phyloP scores from a whole-genome alignment of 177 flowering plant genomes.

The Vitis hybrid region DNA sequence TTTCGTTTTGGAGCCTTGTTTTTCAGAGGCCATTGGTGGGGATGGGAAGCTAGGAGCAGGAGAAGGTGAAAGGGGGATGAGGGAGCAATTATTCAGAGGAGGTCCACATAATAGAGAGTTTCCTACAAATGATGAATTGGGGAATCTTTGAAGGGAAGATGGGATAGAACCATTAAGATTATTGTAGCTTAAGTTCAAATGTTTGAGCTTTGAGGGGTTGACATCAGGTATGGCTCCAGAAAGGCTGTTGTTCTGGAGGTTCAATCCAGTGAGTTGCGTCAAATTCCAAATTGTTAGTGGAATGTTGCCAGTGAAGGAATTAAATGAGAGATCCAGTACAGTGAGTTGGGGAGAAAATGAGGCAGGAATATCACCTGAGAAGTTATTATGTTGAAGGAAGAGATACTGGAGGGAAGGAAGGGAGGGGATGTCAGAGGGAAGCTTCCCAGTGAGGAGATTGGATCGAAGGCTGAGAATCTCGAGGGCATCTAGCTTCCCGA shows the following conservation, averaged over 20 bases:
- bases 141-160: conserved; percentile 39
- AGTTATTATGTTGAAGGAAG: conserved; percentile 50
- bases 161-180: conserved; percentile 57
- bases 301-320: conserved; percentile 45
- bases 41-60: conserved; percentile 23
- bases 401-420: conserved; percentile 44
- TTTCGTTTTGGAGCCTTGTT: conserved; percentile 25
- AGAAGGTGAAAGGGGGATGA: conserved; percentile 15
- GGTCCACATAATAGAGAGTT: conserved; percentile 50
- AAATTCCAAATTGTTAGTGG: conserved; percentile 35
- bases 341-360: conserved; percentile 35
- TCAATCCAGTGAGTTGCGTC: conserved; percentile 39
- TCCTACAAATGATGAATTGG: conserved; percentile 49
- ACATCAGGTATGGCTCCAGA: conserved; percentile 50
- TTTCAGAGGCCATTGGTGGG: conserved; percentile 21
- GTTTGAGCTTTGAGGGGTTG: conserved; percentile 28
- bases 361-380: conserved; percentile 48
- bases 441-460: conserved; percentile 43
- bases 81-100: conserved; percentile 41
- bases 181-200: conserved; percentile 51
- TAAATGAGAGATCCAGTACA: conserved; percentile 52
- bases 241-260: conserved; percentile 43
- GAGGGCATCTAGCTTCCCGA: conserved; percentile 54
- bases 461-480: conserved; percentile 52
- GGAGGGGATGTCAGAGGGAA: conserved; percentile 53